phyloP scores from a whole-genome alignment of 345 rosid genomes.

The Noccaea bulbosa region DNA sequence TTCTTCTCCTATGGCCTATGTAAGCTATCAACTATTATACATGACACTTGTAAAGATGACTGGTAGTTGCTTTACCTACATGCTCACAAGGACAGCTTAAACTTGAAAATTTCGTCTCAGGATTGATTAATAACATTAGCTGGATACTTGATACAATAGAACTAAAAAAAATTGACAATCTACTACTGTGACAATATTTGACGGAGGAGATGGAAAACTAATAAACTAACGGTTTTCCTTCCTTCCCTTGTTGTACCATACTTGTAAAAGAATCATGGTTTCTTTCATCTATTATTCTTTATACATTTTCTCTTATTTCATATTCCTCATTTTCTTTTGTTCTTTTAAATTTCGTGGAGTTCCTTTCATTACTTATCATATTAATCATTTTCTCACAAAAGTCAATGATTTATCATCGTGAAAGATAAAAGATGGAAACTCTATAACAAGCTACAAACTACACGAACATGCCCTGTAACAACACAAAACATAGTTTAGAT shows the following conservation, averaged over 20 bases:
- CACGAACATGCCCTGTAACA: constrained; percentile 5
- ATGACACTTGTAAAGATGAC: constrained; percentile 11
- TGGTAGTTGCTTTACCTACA: constrained; percentile 18
- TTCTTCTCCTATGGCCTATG: constrained; percentile 23
- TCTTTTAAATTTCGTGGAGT: neutral
- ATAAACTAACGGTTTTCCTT: neutral
- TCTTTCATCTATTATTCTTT: constrained; percentile 12
- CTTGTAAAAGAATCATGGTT: constrained; percentile 12
- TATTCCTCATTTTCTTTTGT: constrained; percentile 17
- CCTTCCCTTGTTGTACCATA: neutral
- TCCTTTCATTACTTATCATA: constrained; percentile 15
- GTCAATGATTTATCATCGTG: constrained; percentile 7
- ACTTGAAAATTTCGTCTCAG: constrained; percentile 7
- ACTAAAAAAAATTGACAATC: neutral
- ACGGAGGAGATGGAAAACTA: constrained; percentile 4
- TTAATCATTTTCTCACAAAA: constrained; percentile 22
- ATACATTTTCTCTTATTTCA: neutral
- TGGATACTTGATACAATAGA: constrained; percentile 16
- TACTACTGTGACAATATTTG: neutral
- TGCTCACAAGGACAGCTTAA: constrained; percentile 12
- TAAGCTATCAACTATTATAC: constrained; percentile 18
- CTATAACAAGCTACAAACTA: constrained; percentile 21
- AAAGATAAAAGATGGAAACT: constrained; percentile 16
- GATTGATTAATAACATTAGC: constrained; percentile 16
- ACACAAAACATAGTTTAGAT: constrained; percentile 29